Evolutionary conservation across 495 filamentous ascomycete genomes (phyloP).

Genomic region (Schizothecium vesticola): DNA sequence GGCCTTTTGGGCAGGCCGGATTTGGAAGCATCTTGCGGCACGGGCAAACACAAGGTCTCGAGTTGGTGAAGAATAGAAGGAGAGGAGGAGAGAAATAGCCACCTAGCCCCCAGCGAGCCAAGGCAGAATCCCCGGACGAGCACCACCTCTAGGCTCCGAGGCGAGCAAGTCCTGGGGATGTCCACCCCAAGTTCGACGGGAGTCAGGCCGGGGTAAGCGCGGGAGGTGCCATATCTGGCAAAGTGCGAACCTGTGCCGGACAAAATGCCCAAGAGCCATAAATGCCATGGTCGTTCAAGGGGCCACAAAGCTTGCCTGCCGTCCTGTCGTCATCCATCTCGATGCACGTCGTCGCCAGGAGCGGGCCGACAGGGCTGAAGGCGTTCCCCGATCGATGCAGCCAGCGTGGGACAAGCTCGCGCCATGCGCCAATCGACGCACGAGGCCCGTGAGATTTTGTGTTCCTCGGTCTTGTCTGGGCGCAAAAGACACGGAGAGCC

Average conservation of each 20-base stretch:
- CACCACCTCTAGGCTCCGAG: background rate
- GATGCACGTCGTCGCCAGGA: background rate
- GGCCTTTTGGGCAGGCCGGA: background rate
- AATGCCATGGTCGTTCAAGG: too few species aligned
- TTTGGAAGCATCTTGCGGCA: background rate
- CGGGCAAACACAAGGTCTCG: background rate
- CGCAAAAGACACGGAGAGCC: background rate
- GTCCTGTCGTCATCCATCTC: background rate
- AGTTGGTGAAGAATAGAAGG: background rate
- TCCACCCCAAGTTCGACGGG: too few species aligned
- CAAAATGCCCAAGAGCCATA: background rate
- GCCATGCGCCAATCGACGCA: background rate
- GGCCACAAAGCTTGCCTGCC: too few species aligned
- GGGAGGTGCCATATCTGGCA: too few species aligned
- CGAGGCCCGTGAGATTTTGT: too few species aligned
- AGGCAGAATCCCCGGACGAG: background rate
- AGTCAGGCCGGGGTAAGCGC: too few species aligned
- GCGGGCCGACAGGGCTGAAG: background rate
- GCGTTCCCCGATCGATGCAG: background rate
- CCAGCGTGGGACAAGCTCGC: background rate
- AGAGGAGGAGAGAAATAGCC: too few species aligned
- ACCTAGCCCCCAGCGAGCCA: background rate
- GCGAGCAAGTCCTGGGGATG: background rate
- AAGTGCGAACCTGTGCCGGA: background rate
- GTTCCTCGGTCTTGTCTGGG: background rate